Percentiles rank a stretch among this genome's conserved stretches.
Evolutionary conservation across 192 early-diverging fungal genomes (phyloP).

Genomic region (Coemansia sp.): DNA sequence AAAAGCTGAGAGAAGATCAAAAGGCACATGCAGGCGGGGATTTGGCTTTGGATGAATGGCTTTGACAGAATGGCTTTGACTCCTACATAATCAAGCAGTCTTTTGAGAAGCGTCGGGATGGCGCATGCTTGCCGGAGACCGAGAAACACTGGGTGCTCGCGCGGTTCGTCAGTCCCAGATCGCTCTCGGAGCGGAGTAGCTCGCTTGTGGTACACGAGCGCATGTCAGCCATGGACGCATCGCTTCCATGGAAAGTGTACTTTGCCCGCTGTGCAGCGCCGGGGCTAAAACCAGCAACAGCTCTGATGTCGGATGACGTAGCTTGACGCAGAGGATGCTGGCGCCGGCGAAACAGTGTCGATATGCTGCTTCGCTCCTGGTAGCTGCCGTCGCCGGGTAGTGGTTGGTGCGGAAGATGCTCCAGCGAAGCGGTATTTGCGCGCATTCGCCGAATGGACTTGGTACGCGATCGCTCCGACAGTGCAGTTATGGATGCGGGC

Average conservation of each 20-base stretch:
- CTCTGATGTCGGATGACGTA: conserved; percentile 40
- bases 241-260: conserved; percentile 30
- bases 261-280: conserved; percentile 49
- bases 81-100: conserved; percentile 51
- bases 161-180: conserved; percentile 18
- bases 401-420: conserved; percentile 21
- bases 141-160: conserved; percentile 31
- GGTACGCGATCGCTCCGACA: conserved; percentile 16
- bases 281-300: conserved; percentile 49
- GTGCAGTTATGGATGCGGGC: conserved; percentile 13
- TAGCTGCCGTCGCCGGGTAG: not conserved
- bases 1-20: conserved; percentile 3
- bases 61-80: not conserved
- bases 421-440: conserved; percentile 47
- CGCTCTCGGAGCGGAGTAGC: conserved; percentile 26
- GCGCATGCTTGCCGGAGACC: conserved; percentile 14
- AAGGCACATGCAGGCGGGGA: not conserved
- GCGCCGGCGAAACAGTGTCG: conserved; percentile 39
- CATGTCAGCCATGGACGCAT: conserved; percentile 41
- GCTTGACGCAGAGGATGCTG: conserved; percentile 46
- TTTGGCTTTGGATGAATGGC: not conserved
- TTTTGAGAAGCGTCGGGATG: conserved; percentile 23
- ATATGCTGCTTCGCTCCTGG: conserved; percentile 17
- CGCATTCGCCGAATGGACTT: conserved; percentile 42
- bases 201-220: conserved; percentile 44